A percentile compares a stretch with the other conserved stretches of the same genome.
These are phyloP conservation scores for Sistotremastrum suecicum DNA, from an alignment of 768 basidiomycete genomes.

Conservation along the genomic window DNA sequence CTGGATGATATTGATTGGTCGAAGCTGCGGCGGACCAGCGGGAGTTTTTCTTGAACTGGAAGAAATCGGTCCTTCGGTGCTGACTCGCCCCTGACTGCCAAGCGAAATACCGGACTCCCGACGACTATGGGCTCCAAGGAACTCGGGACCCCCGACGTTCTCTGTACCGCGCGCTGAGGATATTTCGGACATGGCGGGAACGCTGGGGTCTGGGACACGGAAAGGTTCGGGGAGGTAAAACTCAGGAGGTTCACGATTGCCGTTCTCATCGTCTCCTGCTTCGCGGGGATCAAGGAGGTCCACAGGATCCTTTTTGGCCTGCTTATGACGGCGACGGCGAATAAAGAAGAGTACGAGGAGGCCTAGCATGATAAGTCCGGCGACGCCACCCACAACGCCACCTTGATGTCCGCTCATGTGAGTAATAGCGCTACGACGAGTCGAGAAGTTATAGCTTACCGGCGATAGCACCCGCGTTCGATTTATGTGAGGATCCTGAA, in stretches of 20 bases:
- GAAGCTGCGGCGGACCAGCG: conserved; percentile 32
- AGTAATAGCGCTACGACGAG: background rate
- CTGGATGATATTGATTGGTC: conserved; percentile 70
- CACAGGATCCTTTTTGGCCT: conserved; percentile 37
- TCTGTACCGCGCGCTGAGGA: conserved; percentile 23
- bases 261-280: conserved; percentile 31
- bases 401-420: conserved; percentile 13
- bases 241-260: conserved; percentile 41
- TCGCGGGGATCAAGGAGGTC: conserved; percentile 49
- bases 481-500: conserved; percentile 5
- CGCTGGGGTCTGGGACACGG: conserved; percentile 49
- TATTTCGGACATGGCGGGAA: conserved; percentile 9
- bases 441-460: conserved; percentile 18
- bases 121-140: too few species aligned
- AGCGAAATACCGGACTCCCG: too few species aligned
- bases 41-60: conserved; percentile 31
- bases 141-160: conserved; percentile 5
- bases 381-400: conserved; percentile 46
- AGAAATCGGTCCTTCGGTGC: conserved; percentile 4
- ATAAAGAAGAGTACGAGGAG: conserved; percentile 34
- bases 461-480: conserved; percentile 35
- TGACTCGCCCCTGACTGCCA: too few species aligned
- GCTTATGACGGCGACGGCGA: conserved; percentile 25
- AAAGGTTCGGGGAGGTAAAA: conserved; percentile 69
- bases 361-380: conserved; percentile 27